Conservation (phyloP, 2,329 filamentous ascomycete species). For the Diaporthe citrichinensis region DNA sequence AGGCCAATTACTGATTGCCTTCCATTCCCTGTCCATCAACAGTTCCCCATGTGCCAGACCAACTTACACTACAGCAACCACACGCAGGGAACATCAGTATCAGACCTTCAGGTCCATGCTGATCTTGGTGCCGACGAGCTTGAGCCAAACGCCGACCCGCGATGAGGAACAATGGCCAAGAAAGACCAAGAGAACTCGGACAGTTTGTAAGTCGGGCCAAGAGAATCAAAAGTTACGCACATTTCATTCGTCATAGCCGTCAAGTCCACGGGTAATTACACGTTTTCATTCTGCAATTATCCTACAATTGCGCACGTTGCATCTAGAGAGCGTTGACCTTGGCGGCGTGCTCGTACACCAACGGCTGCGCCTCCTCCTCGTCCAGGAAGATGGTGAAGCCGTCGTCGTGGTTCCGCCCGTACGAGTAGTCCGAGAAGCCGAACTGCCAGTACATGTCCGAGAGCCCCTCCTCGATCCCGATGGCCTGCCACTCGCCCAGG, state of each 20-base stretch:
- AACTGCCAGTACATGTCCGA: slow-evolving; percentile 71
- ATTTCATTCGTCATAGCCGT: neutral
- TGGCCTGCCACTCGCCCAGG: slow-evolving; percentile 64
- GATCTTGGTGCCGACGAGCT: neutral
- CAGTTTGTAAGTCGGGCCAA: neutral
- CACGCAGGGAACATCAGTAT: too few relatives aligned
- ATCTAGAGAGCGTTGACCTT: slow-evolving; percentile 26
- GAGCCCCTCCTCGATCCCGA: slow-evolving; percentile 61
- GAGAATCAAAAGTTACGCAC: neutral
- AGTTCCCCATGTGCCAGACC: too few relatives aligned
- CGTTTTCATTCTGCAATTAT: neutral
- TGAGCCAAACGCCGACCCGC: neutral
- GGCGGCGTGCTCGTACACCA: slow-evolving; percentile 61
- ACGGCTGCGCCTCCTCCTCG: slow-evolving; percentile 59
- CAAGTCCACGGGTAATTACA: neutral
- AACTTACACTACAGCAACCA: neutral
- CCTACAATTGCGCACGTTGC: neutral
- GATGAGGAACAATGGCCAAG: neutral
- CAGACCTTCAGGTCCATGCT: neutral
- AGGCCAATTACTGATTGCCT: neutral
- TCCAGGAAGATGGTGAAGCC: slow-evolving; percentile 71
- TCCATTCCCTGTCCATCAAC: neutral
- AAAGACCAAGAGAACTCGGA: neutral
- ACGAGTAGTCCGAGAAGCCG: slow-evolving; percentile 65
- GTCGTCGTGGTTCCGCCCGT: slow-evolving; percentile 68